Percentiles rank a stretch among this genome's conserved stretches.
Evolutionary conservation across 768 basidiomycete genomes (phyloP).

Genomic region (Boletus eberwhitei): DNA sequence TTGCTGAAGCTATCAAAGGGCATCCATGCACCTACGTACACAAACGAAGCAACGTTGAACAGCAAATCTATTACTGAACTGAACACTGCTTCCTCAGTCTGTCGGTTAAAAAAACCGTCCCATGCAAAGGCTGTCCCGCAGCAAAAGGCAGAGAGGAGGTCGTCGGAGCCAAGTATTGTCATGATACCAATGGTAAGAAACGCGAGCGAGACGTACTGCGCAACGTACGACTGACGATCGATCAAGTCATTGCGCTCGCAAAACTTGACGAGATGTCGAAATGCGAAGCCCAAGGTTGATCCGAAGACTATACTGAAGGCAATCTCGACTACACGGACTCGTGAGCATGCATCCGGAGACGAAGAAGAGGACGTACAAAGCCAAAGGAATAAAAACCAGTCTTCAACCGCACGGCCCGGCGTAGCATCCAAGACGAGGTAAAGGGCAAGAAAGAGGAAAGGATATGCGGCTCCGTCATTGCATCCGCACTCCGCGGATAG

Average conservation of each 20-base stretch:
- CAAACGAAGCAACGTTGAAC: slow-evolving; percentile 94
- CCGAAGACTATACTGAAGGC: slow-evolving; percentile 74
- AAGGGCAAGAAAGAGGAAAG: slow-evolving; percentile 86
- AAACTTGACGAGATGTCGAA: slow-evolving; percentile 91
- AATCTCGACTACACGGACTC: slow-evolving; percentile 61
- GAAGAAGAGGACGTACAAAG: slow-evolving; percentile 56
- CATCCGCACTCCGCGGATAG: slow-evolving; percentile 80
- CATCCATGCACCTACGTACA: slow-evolving; percentile 97
- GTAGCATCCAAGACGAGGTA: slow-evolving; percentile 74
- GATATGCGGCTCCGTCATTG: slow-evolving; percentile 97
- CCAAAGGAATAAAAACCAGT: slow-evolving; percentile 90
- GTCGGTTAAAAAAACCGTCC: slow-evolving; percentile 92
- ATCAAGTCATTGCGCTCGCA: slow-evolving; percentile 83
- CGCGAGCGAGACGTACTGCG: slow-evolving; percentile 84
- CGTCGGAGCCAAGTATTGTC: slow-evolving; percentile 85
- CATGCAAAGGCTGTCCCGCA: slow-evolving; percentile 96
- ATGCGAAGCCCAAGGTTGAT: slow-evolving; percentile 66
- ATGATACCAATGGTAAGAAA: slow-evolving; percentile 82
- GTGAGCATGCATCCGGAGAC: slow-evolving; percentile 1
- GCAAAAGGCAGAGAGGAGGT: slow-evolving; percentile 90
- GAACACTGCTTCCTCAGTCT: slow-evolving; percentile 94
- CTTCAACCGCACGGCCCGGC: slow-evolving; percentile 62
- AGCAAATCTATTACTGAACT: slow-evolving; percentile 93
- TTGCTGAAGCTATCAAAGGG: slow-evolving; percentile 82
- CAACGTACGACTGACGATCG: slow-evolving; percentile 92